These are phyloP conservation scores for Periconia macrospinosa DNA, from an alignment of 2,329 filamentous ascomycete species.

Conservation along the genomic window DNA sequence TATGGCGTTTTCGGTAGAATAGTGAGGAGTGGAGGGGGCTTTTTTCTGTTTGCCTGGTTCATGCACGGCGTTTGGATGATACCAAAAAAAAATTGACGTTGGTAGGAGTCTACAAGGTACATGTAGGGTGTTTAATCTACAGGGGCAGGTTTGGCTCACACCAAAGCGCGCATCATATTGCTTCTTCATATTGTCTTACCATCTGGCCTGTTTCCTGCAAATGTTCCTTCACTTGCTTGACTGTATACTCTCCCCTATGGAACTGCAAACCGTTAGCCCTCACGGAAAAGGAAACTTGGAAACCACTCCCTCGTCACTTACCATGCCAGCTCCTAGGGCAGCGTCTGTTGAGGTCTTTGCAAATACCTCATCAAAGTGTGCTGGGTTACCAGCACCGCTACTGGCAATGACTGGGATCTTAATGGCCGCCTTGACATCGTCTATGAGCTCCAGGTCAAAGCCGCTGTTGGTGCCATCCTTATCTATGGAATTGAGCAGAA, in stretches of 20 bases:
- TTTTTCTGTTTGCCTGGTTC: not conserved
- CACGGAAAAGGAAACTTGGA: not conserved
- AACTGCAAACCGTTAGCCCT: slow-evolving; percentile 59
- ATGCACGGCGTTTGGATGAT: slow-evolving; percentile 12
- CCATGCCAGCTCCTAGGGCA: slow-evolving; percentile 91
- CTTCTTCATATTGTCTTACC: slow-evolving; percentile 73
- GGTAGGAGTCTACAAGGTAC: not conserved
- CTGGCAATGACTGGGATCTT: slow-evolving; percentile 94
- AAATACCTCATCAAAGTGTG: slow-evolving; percentile 91
- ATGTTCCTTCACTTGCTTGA: slow-evolving; percentile 88
- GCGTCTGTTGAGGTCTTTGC: slow-evolving; percentile 83
- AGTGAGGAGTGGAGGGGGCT: not conserved
- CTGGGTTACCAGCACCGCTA: slow-evolving; percentile 85
- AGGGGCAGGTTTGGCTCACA: not conserved
- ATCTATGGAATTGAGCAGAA: slow-evolving; percentile 96
- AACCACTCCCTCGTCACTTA: slow-evolving; percentile 43
- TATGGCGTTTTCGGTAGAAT: slow-evolving; percentile 13
- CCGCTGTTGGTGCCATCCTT: slow-evolving; percentile 92
- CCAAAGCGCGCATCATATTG: slow-evolving; percentile 13
- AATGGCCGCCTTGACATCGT: slow-evolving; percentile 82
- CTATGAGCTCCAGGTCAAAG: slow-evolving; percentile 90
- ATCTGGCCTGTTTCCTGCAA: slow-evolving; percentile 70
- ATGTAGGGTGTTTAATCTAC: slow-evolving; percentile 1
- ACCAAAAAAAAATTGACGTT: slow-evolving; percentile 21
- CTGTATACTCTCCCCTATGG: slow-evolving; percentile 92